Percentiles rank a stretch among this genome's conserved stretches.
Evolutionary conservation across 352 stramenopile genomes (phyloP).

Genomic region (Phytophthora tentaculata): DNA sequence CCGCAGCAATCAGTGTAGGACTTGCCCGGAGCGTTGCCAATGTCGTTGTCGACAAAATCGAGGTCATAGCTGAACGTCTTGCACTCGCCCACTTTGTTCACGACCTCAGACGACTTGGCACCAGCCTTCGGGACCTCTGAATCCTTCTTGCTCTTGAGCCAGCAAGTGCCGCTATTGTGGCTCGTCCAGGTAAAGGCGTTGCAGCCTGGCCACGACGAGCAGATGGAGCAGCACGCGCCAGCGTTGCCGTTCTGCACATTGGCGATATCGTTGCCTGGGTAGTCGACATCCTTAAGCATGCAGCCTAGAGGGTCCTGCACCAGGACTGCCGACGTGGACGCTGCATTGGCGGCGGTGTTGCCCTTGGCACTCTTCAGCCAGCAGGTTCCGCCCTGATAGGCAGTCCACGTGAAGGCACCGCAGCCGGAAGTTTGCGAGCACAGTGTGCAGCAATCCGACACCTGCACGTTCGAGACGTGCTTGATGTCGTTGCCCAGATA

Average conservation of each 20-base stretch:
- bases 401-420: conserved; percentile 36
- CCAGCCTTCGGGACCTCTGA: conserved; percentile 3
- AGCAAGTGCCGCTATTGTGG: conserved; percentile 30
- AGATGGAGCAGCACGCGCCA: conserved; percentile 38
- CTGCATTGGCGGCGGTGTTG: conserved; percentile 19
- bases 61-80: conserved; percentile 24
- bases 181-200: conserved; percentile 33
- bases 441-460: conserved; percentile 34
- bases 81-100: conserved; percentile 20
- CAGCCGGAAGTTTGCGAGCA: conserved; percentile 30
- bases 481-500: conserved; percentile 57
- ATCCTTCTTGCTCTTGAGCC: conserved; percentile 36
- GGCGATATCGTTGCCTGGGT: conserved; percentile 36
- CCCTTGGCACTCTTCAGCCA: conserved; percentile 41
- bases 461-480: conserved; percentile 10
- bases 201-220: conserved; percentile 29
- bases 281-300: conserved; percentile 34
- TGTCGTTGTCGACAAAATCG: conserved; percentile 46
- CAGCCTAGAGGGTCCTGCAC: conserved; percentile 10
- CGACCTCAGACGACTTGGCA: conserved; percentile 31
- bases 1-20: conserved; percentile 31
- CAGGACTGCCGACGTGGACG: conserved; percentile 26
- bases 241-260: conserved; percentile 28
- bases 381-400: conserved; percentile 32
- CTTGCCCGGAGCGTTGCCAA: conserved; percentile 24